Conservation (phyloP, 1,284 basidiomycete species). For the Papiliotrema flavescens region DNA sequence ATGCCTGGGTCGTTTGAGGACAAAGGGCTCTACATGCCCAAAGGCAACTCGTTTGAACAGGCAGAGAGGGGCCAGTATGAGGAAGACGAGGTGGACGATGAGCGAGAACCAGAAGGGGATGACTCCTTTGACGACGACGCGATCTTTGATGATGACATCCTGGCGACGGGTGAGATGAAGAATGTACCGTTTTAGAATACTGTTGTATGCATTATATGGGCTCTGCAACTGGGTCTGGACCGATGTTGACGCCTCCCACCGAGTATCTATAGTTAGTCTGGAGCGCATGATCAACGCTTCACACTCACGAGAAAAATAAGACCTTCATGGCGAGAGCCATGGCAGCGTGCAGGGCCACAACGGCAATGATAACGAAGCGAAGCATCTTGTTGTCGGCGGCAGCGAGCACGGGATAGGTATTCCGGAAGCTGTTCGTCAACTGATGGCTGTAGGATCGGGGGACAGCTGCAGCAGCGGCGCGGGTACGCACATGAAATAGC, state of each 20-base stretch:
- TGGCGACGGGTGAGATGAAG: constrained; percentile 78
- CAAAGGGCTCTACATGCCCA: constrained; percentile 16
- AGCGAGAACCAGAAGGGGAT: constrained; percentile 18
- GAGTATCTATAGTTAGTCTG: constrained; percentile 17
- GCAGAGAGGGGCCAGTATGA: constrained; percentile 39
- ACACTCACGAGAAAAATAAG: constrained; percentile 72
- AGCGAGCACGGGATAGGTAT: constrained; percentile 83
- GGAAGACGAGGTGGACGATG: constrained; percentile 27
- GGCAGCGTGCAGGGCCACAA: constrained; percentile 66
- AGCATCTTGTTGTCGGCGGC: constrained; percentile 79
- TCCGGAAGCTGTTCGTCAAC: constrained; percentile 52
- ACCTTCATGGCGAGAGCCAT: constrained; percentile 79
- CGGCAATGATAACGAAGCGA: constrained; percentile 68
- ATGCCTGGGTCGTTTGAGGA: constrained; percentile 73
- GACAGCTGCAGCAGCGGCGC: neutral
- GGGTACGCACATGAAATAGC: constrained; percentile 66
- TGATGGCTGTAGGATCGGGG: too few species aligned
- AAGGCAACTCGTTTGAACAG: constrained; percentile 8
- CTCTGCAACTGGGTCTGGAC: constrained; percentile 30
- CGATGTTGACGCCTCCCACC: constrained; percentile 30
- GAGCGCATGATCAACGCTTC: too few species aligned
- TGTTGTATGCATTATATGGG: constrained; percentile 9
- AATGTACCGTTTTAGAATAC: constrained; percentile 63
- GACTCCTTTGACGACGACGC: constrained; percentile 39
- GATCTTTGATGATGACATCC: constrained; percentile 70